Percentiles rank a stretch among this genome's conserved stretches.
phyloP scores from a whole-genome alignment of 176 grass and related monocot genomes.

The Eragrostis curvula region DNA sequence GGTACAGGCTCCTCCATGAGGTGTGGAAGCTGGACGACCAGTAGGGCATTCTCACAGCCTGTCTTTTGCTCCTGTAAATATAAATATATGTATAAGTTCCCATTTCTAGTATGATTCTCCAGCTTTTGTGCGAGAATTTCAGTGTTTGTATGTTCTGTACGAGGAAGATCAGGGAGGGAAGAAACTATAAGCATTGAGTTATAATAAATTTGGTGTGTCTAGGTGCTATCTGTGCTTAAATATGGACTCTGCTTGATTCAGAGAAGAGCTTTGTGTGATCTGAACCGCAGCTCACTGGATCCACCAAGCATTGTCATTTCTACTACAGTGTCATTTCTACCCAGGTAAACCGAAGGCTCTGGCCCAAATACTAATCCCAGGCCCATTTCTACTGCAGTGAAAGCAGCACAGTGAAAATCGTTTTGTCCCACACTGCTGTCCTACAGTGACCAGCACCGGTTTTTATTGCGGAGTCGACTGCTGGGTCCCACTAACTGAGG shows the following conservation, averaged over 20 bases:
- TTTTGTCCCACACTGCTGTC: constrained; percentile 30
- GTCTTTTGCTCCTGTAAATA: constrained; percentile 8
- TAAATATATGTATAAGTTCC: not conserved
- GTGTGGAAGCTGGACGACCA: constrained; percentile 86
- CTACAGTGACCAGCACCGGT: accelerated
- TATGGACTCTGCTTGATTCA: not conserved
- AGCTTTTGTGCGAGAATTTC: not conserved
- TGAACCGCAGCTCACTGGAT: too few relatives aligned
- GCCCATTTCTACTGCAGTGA: not conserved
- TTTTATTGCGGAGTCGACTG: not conserved
- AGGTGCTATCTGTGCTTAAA: not conserved
- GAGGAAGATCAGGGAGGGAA: not conserved
- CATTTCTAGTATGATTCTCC: constrained; percentile 1
- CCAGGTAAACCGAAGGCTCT: not conserved
- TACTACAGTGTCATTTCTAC: not conserved
- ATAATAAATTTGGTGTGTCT: constrained; percentile 4
- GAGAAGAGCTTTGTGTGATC: not conserved
- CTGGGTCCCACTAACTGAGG: not conserved
- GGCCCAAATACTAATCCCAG: not conserved
- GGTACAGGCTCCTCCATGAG: constrained; percentile 84
- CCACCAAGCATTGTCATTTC: too few relatives aligned
- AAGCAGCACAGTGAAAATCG: not conserved
- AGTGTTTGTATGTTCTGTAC: not conserved
- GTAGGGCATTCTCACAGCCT: not conserved
- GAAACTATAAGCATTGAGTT: not conserved